Base-by-base conservation (phyloP, 345 rosid species). In the Eucalyptus pauciflora region DNA sequence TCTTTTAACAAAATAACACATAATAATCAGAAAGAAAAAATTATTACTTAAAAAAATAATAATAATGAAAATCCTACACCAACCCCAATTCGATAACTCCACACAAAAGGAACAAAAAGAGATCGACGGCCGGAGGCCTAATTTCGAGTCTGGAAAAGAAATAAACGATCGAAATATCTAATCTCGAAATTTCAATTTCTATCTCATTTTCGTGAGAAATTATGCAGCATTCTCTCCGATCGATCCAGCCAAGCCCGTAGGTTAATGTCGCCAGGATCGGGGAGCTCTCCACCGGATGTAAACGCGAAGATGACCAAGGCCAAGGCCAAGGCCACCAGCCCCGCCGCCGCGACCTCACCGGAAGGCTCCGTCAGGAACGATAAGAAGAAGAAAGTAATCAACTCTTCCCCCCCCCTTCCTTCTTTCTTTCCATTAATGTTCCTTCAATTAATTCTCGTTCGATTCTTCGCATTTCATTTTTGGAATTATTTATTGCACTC, bases 311-410 rank as follows among this genome's bases (percentile, higher is more conserved):
- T 89, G 93, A 90, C 94, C 86, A 92, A 91, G 89, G 49, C 91
- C 86, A 92, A 91, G 89, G 64, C 91, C 89, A 89, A 86, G 86
- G 67, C 83, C 50, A 43, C 86, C 52, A 58, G 88, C 90, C 60
- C 90, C 76, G 11, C 88, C 48, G 13, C 86, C 86, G 27, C 52
- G 69, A 27, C 86, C 43, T 60, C 88, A 3, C 33, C 86, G 13
- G 94, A 94, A 25, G 92, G 91, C 88, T 93, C 95, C 33, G 88
- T 89, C 92, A 95, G 92, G 93, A 90, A 89, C 87, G 95, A 96
- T 87, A 97, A 92, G 95, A 96, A 93, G 93, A 97, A 95, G 93
- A 97, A 92, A 95, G 99, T 96, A 91, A 88, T 20, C 48, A 10
- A 22, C 81, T 33, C 79, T 67, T 67, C 43, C 79, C 41, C 37